Percentiles rank a stretch among this genome's conserved stretches.
phyloP scores from a whole-genome alignment of 495 filamentous ascomycete species.

The Aspergillus cristatus region DNA sequence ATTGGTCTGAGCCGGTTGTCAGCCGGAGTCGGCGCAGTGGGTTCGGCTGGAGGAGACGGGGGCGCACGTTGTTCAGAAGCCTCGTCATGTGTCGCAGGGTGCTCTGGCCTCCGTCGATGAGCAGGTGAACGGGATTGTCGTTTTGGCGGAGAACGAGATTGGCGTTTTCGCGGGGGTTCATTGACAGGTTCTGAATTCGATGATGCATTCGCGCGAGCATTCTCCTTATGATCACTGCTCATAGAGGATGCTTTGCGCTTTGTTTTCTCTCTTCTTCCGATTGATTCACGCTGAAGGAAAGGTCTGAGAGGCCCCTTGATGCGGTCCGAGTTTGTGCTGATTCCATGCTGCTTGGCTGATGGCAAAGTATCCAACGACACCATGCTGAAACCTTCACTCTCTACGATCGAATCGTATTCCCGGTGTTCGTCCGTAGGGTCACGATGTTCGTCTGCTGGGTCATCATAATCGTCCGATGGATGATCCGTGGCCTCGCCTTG shows the following conservation, averaged over 20 bases:
- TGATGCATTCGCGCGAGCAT: too few relatives aligned
- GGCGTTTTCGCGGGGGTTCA: background rate
- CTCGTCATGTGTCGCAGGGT: too few relatives aligned
- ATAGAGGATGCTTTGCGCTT: constrained; percentile 20
- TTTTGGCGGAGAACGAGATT: background rate
- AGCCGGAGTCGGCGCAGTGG: background rate
- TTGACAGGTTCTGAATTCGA: background rate
- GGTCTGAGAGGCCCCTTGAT: constrained; percentile 17
- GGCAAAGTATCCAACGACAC: constrained; percentile 46
- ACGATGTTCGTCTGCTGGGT: constrained; percentile 4
- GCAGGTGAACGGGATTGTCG: background rate
- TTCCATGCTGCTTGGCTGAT: constrained; percentile 31
- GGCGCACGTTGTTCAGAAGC: background rate
- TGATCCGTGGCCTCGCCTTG: background rate
- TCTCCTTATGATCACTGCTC: constrained; percentile 6
- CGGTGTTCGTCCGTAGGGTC: constrained; percentile 36
- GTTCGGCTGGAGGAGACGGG: constrained; percentile 1
- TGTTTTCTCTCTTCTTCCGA: constrained; percentile 17
- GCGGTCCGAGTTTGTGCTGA: constrained; percentile 17
- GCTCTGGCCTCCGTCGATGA: too few relatives aligned
- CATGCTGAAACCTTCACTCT: constrained; percentile 54
- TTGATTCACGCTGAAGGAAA: constrained; percentile 20
- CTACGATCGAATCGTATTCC: constrained; percentile 48
- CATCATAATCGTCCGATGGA: background rate
- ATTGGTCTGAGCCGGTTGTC: constrained; percentile 5